phyloP scores from a whole-genome alignment of 352 stramenopile genomes.

The Phytopythium aichiense region DNA sequence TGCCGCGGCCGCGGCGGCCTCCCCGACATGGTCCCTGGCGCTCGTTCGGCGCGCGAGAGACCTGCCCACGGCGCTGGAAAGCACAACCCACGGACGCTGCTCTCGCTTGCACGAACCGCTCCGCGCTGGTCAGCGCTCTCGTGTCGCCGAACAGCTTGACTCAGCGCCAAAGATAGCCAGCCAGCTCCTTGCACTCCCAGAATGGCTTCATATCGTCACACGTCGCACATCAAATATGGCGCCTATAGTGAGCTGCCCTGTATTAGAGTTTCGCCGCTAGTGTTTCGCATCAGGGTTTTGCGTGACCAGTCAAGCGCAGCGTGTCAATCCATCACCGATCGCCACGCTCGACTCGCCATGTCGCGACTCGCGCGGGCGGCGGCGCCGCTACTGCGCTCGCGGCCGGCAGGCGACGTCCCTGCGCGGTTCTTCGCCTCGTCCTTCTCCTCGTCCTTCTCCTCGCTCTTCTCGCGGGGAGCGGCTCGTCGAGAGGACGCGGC shows the following conservation, averaged over 20 bases:
- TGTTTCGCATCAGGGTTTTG: not conserved
- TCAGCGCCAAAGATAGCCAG: not conserved
- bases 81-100: no score
- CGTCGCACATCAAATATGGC: not conserved
- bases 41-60: not conserved
- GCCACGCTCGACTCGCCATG: not conserved
- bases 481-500: no score
- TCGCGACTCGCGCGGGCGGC: not conserved
- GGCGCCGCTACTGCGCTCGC: not conserved
- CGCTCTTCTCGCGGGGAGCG: not conserved
- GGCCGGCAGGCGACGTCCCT: not conserved
- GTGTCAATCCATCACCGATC: not conserved
- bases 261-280: not conserved
- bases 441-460: not conserved
- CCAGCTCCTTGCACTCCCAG: not conserved
- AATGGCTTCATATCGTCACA: not conserved
- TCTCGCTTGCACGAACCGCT: no score
- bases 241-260: not conserved
- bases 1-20: slow-evolving; percentile 3
- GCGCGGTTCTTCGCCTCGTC: not conserved
- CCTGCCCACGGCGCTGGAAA: no score
- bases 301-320: not conserved
- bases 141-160: no score
- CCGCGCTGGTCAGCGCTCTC: no score
- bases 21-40: not conserved